Evolutionary conservation across 768 basidiomycete genomes (phyloP).

Genomic region (Amanita muscaria): DNA sequence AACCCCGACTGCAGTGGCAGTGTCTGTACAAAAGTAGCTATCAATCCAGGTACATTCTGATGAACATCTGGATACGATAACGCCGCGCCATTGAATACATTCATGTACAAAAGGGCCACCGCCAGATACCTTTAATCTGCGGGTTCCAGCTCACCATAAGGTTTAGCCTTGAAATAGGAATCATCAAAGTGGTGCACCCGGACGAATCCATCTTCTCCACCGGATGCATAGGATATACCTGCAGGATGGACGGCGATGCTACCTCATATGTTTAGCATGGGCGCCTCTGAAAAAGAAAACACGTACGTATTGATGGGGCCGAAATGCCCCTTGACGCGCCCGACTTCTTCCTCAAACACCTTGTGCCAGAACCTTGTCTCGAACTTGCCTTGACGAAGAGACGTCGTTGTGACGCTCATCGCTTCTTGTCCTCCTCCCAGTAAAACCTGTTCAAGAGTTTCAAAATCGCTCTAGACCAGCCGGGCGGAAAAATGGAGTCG

Average conservation of each 20-base stretch:
- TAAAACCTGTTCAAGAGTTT: conserved; percentile 46
- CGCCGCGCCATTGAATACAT: too few relatives aligned
- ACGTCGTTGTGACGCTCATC: conserved; percentile 94
- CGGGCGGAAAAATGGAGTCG: conserved; percentile 17
- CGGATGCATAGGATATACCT: conserved; percentile 85
- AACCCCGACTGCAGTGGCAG: too few relatives aligned
- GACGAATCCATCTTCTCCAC: conserved; percentile 93
- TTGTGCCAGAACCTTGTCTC: conserved; percentile 99
- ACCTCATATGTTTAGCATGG: conserved; percentile 8
- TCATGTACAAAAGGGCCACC: too few relatives aligned
- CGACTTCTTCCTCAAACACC: conserved; percentile 93
- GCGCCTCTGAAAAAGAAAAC: not conserved
- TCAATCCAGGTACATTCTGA: too few relatives aligned
- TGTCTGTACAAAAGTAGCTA: too few relatives aligned
- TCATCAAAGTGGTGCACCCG: conserved; percentile 93
- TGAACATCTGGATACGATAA: too few relatives aligned
- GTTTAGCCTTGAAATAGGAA: conserved; percentile 84
- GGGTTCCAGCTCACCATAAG: conserved; percentile 83
- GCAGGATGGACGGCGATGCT: conserved; percentile 91
- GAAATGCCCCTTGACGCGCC: conserved; percentile 96
- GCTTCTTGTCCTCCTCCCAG: conserved; percentile 98
- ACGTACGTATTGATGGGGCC: conserved; percentile 93
- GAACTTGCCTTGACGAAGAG: conserved; percentile 90
- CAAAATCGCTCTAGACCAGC: not conserved
- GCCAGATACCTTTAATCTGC: conserved; percentile 30